phyloP scores from a whole-genome alignment of 345 rosid genomes.

The Acer yangbiense region DNA sequence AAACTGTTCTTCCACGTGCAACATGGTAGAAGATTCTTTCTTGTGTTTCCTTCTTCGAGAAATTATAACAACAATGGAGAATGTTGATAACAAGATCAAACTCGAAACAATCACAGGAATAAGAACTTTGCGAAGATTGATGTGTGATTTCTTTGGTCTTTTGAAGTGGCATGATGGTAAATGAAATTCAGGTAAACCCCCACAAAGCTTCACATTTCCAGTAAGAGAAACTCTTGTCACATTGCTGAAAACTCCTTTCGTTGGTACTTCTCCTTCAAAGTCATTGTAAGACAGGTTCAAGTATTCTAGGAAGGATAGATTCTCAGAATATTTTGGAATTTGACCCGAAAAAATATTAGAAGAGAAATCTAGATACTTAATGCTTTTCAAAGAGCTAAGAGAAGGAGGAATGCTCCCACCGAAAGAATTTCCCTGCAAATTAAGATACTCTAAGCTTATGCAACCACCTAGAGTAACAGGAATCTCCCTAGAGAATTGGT shows the following conservation, averaged over 20 bases:
- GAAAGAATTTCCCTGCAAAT: conserved; percentile 1
- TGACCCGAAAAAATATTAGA: too few species aligned
- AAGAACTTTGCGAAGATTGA: conserved; percentile 5
- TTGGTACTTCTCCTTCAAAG: too few species aligned
- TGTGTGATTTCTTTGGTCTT: neutral
- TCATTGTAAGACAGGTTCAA: too few species aligned
- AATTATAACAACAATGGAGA: neutral
- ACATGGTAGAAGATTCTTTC: too few species aligned
- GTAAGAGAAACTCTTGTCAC: too few species aligned
- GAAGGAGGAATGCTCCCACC: too few species aligned
- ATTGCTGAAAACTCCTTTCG: too few species aligned
- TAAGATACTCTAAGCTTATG: neutral
- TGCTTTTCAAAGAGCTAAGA: too few species aligned
- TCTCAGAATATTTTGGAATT: too few species aligned
- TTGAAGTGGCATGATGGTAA: conserved; percentile 12
- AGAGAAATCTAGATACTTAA: too few species aligned
- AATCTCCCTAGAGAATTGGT: conserved; percentile 3
- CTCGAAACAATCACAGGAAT: neutral
- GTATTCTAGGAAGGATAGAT: too few species aligned
- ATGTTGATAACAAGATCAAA: neutral
- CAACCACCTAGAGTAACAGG: conserved; percentile 19
- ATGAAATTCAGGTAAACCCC: conserved; percentile 16
- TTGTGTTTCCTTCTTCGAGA: neutral
- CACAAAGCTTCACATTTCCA: too few species aligned
- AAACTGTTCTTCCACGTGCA: neutral